Conservation (phyloP, 2,329 filamentous ascomycete genomes). For the Rutstroemia sp. region DNA sequence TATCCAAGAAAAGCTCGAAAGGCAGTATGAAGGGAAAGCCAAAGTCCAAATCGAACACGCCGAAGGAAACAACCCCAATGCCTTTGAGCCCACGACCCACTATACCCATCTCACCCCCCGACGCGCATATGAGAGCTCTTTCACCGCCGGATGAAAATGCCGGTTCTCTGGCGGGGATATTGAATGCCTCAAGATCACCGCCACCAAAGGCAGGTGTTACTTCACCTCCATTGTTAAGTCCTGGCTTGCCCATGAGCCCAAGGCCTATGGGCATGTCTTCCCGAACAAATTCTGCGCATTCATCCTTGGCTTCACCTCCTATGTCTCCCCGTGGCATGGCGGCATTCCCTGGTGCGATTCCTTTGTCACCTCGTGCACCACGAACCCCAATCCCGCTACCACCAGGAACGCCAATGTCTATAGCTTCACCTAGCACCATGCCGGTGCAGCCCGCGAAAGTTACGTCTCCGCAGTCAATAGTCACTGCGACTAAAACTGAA, state of each 20-base stretch:
- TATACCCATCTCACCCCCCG: slow-evolving; percentile 27
- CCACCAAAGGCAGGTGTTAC: slow-evolving; percentile 22
- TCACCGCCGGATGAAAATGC: slow-evolving; percentile 31
- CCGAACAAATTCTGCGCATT: slow-evolving; percentile 38
- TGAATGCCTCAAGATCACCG: slow-evolving; percentile 31
- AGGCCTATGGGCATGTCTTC: slow-evolving; percentile 51
- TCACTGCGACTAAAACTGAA: slow-evolving; percentile 32
- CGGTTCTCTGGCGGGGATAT: slow-evolving; percentile 46
- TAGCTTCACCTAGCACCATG: slow-evolving; percentile 39
- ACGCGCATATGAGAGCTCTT: slow-evolving; percentile 28
- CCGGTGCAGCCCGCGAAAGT: slow-evolving; percentile 30
- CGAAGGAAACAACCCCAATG: slow-evolving; percentile 33
- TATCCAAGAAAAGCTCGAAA: slow-evolving; percentile 64
- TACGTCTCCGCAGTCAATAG: slow-evolving; percentile 36
- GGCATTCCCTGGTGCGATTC: slow-evolving; percentile 40
- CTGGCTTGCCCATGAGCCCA: slow-evolving; percentile 53
- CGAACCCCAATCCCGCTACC: slow-evolving; percentile 68
- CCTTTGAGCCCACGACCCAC: slow-evolving; percentile 34
- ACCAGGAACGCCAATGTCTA: slow-evolving; percentile 58
- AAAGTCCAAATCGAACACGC: slow-evolving; percentile 34
- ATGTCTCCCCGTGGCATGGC: slow-evolving; percentile 53
- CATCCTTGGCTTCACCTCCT: slow-evolving; percentile 54
- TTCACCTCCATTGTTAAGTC: slow-evolving; percentile 44
- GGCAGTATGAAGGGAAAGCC: slow-evolving; percentile 34
- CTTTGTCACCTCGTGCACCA: slow-evolving; percentile 65